Conservation (phyloP, 2,329 filamentous ascomycete species). For the Tolypocladium tropicale region DNA sequence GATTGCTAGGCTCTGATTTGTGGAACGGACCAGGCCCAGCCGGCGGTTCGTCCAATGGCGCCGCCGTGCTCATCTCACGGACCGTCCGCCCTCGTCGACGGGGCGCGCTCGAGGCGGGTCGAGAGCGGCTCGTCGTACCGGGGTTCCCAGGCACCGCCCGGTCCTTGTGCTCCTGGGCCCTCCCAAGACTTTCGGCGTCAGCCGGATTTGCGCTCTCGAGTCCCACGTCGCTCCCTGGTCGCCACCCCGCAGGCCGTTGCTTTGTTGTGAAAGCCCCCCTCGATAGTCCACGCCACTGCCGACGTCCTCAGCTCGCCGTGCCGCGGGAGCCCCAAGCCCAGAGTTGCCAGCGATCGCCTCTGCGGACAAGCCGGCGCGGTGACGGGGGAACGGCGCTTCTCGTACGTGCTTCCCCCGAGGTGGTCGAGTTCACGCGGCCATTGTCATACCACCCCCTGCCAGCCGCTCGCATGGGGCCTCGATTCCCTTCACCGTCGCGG, state of each 20-base stretch:
- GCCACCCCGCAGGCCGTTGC: not conserved
- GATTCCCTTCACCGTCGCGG: not conserved
- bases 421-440: not conserved
- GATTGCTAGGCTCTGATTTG: not conserved
- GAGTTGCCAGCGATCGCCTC: not conserved
- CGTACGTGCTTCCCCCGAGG: too few species aligned
- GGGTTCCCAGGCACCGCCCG: not conserved
- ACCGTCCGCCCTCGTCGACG: not conserved
- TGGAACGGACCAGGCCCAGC: not conserved
- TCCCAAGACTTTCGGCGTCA: constrained; percentile 1
- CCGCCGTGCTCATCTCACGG: not conserved
- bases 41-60: not conserved
- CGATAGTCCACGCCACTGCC: not conserved
- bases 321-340: too few species aligned
- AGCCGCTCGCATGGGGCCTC: not conserved
- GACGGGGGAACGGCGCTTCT: too few species aligned
- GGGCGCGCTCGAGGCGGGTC: not conserved
- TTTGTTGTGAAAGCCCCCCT: not conserved
- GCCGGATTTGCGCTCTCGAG: constrained; percentile 1
- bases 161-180: not conserved
- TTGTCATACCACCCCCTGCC: not conserved
- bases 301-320: not conserved
- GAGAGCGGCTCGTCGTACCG: not conserved
- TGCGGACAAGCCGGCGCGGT: too few species aligned
- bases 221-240: not conserved